A percentile compares a stretch with the other conserved stretches of the same genome.
These are phyloP conservation scores for Blastocystis sp. DNA, from an alignment of 352 stramenopile genomes.

Conservation along the genomic window DNA sequence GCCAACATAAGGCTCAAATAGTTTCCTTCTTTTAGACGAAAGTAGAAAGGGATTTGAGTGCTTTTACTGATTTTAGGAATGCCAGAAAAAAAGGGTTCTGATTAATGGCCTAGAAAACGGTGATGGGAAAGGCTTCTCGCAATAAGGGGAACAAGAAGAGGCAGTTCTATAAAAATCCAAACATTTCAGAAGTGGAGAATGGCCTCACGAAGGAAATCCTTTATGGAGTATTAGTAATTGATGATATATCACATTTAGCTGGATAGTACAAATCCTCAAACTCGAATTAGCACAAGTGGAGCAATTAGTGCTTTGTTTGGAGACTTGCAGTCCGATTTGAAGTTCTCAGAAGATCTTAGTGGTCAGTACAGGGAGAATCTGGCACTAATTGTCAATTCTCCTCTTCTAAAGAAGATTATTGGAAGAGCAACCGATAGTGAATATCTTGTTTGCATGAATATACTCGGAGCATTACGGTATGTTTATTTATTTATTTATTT, in stretches of 20 bases:
- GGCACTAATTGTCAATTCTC: conserved; percentile 7
- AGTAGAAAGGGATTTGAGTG: background rate
- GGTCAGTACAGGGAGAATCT: conserved; percentile 37
- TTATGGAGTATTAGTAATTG: background rate
- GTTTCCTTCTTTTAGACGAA: background rate
- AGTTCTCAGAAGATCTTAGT: conserved; percentile 38
- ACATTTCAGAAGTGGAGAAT: background rate
- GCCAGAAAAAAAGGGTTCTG: conserved; percentile 7
- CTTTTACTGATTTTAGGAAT: background rate
- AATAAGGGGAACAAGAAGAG: conserved; percentile 13
- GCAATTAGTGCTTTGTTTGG: conserved; percentile 47
- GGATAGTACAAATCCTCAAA: conserved; percentile 16
- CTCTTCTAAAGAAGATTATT: conserved; percentile 57
- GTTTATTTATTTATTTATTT: background rate
- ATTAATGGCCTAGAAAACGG: background rate
- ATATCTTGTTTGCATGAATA: conserved; percentile 58
- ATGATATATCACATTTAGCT: background rate
- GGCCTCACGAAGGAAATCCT: conserved; percentile 17
- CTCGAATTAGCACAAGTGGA: conserved; percentile 48
- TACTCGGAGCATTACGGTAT: conserved; percentile 24
- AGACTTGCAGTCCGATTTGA: conserved; percentile 41
- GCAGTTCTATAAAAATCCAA: conserved; percentile 52
- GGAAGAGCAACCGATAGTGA: conserved; percentile 20
- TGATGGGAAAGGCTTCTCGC: conserved; percentile 46
- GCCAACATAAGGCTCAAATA: background rate